Percentiles rank a stretch among this genome's conserved stretches.
Conservation (phyloP, 2,329 filamentous ascomycete species). For the Pseudogymnoascus sp. region DNA sequence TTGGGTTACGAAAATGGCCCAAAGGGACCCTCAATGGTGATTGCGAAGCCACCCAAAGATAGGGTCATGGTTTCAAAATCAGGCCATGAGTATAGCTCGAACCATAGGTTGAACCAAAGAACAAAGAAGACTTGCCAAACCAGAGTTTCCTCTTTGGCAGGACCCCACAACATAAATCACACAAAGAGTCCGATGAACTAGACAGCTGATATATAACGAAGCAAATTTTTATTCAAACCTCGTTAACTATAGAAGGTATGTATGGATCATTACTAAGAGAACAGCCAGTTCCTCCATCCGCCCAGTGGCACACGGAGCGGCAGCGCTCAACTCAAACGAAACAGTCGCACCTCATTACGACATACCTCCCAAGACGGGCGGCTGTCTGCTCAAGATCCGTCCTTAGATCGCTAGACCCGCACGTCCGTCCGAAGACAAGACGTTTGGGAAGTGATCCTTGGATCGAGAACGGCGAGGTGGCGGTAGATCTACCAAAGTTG, state of each 20-base stretch:
- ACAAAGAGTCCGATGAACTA: background rate
- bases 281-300: conserved; percentile 48
- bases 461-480: conserved; percentile 53
- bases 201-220: background rate
- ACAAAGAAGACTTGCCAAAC: background rate
- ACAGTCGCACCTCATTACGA: conserved; percentile 64
- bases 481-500: conserved; percentile 93
- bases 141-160: background rate
- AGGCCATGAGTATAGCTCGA: background rate
- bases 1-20: background rate
- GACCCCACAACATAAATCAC: background rate
- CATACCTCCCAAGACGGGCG: conserved; percentile 78
- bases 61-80: background rate
- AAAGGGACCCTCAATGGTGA: background rate
- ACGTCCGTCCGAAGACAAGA: conserved; percentile 10
- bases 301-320: conserved; percentile 37
- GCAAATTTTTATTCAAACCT: background rate
- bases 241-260: conserved; percentile 35
- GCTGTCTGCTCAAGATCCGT: conserved; percentile 59
- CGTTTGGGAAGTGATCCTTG: conserved; percentile 28
- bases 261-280: conserved; percentile 99
- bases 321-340: conserved; percentile 97
- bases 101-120: background rate
- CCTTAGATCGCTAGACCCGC: conserved; percentile 5
- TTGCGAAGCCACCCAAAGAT: background rate